Percentiles rank a stretch among this genome's conserved stretches.
Conservation (phyloP, 2,329 filamentous ascomycete genomes). For the Dactylellina haptotyla region DNA sequence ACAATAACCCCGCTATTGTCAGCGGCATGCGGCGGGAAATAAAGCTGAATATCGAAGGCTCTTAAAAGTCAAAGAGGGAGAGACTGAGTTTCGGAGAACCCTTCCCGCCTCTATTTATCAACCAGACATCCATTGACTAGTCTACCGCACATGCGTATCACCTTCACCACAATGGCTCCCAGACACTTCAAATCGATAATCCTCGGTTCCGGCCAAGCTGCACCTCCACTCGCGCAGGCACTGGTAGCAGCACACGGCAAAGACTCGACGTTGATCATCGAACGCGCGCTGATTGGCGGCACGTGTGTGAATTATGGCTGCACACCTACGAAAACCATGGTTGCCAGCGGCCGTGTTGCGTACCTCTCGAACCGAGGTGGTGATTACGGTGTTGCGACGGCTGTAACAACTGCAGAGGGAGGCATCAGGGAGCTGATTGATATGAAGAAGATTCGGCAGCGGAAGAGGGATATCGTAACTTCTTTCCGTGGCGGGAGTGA, state of each 20-base stretch:
- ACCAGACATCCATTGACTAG: no score
- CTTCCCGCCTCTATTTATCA: no score
- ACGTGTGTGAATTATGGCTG: slow-evolving; percentile 69
- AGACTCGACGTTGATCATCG: slow-evolving; percentile 63
- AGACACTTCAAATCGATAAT: slow-evolving; percentile 63
- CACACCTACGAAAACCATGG: slow-evolving; percentile 70
- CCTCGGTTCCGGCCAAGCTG: slow-evolving; percentile 68
- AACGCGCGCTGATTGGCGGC: slow-evolving; percentile 66
- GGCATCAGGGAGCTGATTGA: slow-evolving; percentile 61
- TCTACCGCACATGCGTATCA: not conserved
- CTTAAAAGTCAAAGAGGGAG: not conserved
- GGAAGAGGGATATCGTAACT: slow-evolving; percentile 68
- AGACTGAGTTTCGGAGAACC: not conserved
- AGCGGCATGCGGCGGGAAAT: not conserved
- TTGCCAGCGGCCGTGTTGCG: slow-evolving; percentile 66
- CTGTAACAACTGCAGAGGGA: slow-evolving; percentile 32
- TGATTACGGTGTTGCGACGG: slow-evolving; percentile 64
- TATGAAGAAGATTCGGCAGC: slow-evolving; percentile 66
- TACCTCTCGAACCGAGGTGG: slow-evolving; percentile 63
- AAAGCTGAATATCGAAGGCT: no score
- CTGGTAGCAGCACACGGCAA: slow-evolving; percentile 64
- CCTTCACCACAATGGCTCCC: slow-evolving; percentile 49
- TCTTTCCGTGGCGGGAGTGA: slow-evolving; percentile 66
- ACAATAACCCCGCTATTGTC: not conserved
- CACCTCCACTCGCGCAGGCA: slow-evolving; percentile 65